Conservation (phyloP, 116 monocot genomes). For the Dioscorea cayenensis region DNA sequence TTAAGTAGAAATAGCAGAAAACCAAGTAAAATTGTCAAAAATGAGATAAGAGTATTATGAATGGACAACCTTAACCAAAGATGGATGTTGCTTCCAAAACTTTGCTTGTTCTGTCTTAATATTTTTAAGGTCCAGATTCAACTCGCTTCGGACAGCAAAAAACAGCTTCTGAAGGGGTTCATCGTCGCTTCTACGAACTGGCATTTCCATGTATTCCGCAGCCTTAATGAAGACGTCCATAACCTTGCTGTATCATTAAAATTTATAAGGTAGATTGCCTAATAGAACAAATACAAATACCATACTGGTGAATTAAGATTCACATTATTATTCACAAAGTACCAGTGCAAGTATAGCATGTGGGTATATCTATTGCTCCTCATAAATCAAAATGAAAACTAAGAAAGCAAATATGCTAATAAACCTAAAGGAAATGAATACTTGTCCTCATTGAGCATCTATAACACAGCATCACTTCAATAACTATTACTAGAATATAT, state of each 20-base stretch:
- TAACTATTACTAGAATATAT: too few relatives aligned
- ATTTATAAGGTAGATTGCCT: slow-evolving; percentile 11
- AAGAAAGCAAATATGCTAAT: too few relatives aligned
- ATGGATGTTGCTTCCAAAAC: slow-evolving; percentile 99
- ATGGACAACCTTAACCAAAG: slow-evolving; percentile 72
- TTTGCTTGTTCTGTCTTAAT: slow-evolving; percentile 91
- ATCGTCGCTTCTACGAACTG: slow-evolving; percentile 83
- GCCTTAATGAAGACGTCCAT: slow-evolving; percentile 97
- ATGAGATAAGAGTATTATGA: background rate
- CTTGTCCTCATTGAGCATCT: too few relatives aligned
- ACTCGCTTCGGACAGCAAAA: slow-evolving; percentile 68
- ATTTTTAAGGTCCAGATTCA: slow-evolving; percentile 85
- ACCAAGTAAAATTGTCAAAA: background rate
- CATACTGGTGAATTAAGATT: background rate
- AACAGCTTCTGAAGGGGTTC: slow-evolving; percentile 84
- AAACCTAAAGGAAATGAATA: too few relatives aligned
- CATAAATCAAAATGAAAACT: too few relatives aligned
- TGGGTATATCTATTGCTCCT: too few relatives aligned
- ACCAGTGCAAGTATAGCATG: background rate
- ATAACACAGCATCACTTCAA: too few relatives aligned
- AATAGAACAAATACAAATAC: background rate
- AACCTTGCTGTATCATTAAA: slow-evolving; percentile 66
- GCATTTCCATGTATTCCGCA: slow-evolving; percentile 96
- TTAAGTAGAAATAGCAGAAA: background rate
- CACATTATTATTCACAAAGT: background rate